Conservation (phyloP, 106 monocot species). For the Dioscorea dumetorum region DNA sequence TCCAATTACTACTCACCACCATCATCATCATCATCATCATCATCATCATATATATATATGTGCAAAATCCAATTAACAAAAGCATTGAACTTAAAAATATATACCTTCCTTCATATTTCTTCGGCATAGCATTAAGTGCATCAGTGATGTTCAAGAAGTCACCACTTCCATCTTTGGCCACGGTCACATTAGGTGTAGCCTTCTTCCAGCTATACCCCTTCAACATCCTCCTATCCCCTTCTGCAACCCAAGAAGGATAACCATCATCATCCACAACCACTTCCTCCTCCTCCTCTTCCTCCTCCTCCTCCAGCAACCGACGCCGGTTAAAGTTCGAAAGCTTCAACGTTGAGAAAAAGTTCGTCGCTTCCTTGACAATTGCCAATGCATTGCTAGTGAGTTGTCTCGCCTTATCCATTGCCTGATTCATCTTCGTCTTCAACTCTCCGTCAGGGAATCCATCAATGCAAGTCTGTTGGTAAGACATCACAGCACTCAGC, state of each 20-base stretch:
- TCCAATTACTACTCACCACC: too few species aligned
- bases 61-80: too few species aligned
- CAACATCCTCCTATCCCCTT: constrained; percentile 24
- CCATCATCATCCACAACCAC: constrained; percentile 15
- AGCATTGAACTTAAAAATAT: neutral
- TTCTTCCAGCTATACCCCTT: constrained; percentile 28
- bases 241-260: constrained; percentile 29
- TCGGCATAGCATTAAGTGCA: constrained; percentile 15
- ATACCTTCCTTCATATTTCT: constrained; percentile 31
- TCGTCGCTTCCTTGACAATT: constrained; percentile 31
- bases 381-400: constrained; percentile 79
- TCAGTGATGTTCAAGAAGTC: constrained; percentile 16
- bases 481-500: constrained; percentile 71
- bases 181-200: constrained; percentile 16
- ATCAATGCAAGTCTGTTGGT: constrained; percentile 83
- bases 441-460: constrained; percentile 67
- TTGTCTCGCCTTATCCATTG: constrained; percentile 44
- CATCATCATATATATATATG: too few species aligned
- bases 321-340: constrained; percentile 16
- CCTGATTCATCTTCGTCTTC: constrained; percentile 58
- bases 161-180: constrained; percentile 34
- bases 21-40: too few species aligned
- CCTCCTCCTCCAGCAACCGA: constrained; percentile 14
- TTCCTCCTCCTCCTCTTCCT: neutral
- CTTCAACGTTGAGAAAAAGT: constrained; percentile 19